Base-by-base conservation (phyloP, 2,329 filamentous ascomycete species). In the Botrytis pseudocinerea region DNA sequence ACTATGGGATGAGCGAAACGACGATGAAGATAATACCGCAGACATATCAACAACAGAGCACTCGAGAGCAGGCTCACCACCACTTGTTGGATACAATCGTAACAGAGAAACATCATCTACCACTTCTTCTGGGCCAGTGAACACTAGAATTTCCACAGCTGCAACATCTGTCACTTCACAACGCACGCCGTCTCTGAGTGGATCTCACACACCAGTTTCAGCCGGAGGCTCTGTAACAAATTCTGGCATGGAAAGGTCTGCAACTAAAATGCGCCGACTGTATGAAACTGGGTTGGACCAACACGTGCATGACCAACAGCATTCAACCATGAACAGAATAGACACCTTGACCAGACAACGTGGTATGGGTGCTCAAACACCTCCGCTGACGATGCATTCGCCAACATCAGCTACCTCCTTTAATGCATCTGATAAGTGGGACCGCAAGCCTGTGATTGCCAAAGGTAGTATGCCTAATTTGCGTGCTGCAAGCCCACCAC, bases 141-240 rank as follows among this genome's bases (percentile, higher is more conserved):
- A 90, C 57, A 88, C 89, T 40, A 90, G 93, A 42, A 91, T 89
- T 72, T 98, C 95, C 0, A 97, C 95, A 1, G 93, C 94, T 10
- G 94, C 94, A 4, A 98, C 94, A 0, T 98, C 95, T 0, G 85
- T 97, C 69, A 89, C 91, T n/a, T 97, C 94, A 0, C 93, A 95
- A 74, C 84, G 84, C 25, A 81, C 87, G 0, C 81, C 85, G 4
- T 87, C 88, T 1, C 71, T 85, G 42, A 89, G 86, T 75, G 88
- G 90, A 54, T 85, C 86, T 48, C 81, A 85, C 2, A 78, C 82
- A 16, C 80, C 83, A 32, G 78, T 82, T 20, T 78, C 85, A 7
- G 80, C 78, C 7, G 73, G 73, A 32, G 74, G 83, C 83, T 1
- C 77, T 82, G 59, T 81, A n/a, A 65, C 84, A 9, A 81, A 82